phyloP scores from a whole-genome alignment of 805 yeast genomes.

The Metschnikowia kofuensis region DNA sequence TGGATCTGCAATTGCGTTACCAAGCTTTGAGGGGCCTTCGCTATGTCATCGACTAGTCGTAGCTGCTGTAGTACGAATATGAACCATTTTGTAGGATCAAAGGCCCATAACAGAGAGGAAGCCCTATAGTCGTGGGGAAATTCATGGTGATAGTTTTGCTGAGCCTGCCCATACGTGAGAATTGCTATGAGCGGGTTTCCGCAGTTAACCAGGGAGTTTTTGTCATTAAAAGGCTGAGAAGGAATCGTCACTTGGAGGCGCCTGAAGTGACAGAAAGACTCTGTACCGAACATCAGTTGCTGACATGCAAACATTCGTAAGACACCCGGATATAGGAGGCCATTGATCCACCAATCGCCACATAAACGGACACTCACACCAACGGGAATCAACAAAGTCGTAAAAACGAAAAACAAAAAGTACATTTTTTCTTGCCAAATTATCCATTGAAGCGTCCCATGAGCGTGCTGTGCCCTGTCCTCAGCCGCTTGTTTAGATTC shows the following conservation, averaged over 20 bases:
- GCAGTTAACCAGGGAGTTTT: slow-evolving; percentile 72
- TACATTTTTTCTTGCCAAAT: slow-evolving; percentile 36
- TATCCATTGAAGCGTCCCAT: slow-evolving; percentile 22
- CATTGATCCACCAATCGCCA: slow-evolving; percentile 31
- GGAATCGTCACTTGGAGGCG: slow-evolving; percentile 68
- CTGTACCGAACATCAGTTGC: slow-evolving; percentile 73
- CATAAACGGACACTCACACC: slow-evolving; percentile 24
- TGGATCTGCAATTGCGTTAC: slow-evolving; percentile 53
- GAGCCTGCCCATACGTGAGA: slow-evolving; percentile 85
- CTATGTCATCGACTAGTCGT: slow-evolving; percentile 57
- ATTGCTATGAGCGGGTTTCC: slow-evolving; percentile 52
- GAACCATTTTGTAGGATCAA: slow-evolving; percentile 85
- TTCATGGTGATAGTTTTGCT: slow-evolving; percentile 93
- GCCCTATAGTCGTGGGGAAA: slow-evolving; percentile 88
- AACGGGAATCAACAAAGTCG: slow-evolving; percentile 32
- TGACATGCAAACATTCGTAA: slow-evolving; percentile 69
- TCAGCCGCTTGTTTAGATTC: slow-evolving; percentile 5
- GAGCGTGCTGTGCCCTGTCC: slow-evolving; percentile 9
- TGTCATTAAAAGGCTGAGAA: slow-evolving; percentile 44
- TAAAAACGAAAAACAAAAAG: slow-evolving; percentile 25
- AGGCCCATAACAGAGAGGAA: slow-evolving; percentile 66
- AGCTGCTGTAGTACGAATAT: slow-evolving; percentile 50
- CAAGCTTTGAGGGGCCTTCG: slow-evolving; percentile 64
- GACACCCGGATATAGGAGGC: slow-evolving; percentile 69
- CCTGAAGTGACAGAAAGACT: slow-evolving; percentile 73